These are phyloP conservation scores for Colletotrichum sp. DNA, from an alignment of 2,329 filamentous ascomycete species.

Conservation along the genomic window DNA sequence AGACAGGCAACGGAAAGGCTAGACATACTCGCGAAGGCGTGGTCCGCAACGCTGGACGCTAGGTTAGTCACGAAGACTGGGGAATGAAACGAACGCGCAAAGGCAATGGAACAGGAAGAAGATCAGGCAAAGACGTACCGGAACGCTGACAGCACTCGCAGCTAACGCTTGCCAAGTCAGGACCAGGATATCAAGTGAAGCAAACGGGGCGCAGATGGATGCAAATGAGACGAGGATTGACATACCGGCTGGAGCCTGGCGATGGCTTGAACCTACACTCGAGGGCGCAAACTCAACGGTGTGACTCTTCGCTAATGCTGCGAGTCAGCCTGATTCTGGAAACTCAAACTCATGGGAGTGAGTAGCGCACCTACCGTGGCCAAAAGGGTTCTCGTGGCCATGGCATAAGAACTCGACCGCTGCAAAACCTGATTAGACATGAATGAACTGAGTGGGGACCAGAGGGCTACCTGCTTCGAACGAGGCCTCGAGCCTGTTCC, in stretches of 20 bases:
- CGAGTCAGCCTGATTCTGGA: neutral
- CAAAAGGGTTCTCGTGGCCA: neutral
- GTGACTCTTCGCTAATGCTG: neutral
- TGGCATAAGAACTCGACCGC: neutral
- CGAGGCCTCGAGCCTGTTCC: neutral
- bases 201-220: neutral
- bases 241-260: neutral
- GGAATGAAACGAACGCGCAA: fast-evolving
- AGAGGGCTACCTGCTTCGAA: neutral
- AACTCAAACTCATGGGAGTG: neutral
- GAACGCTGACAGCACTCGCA: neutral
- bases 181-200: neutral
- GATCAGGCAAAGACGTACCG: neutral
- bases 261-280: neutral
- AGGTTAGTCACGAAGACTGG: neutral
- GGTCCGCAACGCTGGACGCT: neutral
- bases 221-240: neutral
- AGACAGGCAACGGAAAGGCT: neutral
- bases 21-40: neutral
- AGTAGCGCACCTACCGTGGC: neutral
- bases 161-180: neutral
- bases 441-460: fast-evolving
- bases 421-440: neutral
- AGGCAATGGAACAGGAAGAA: neutral
- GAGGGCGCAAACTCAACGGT: neutral